These are phyloP conservation scores for Thalassiosira livingstoniorum DNA, from an alignment of 352 stramenopile genomes.

Conservation along the genomic window DNA sequence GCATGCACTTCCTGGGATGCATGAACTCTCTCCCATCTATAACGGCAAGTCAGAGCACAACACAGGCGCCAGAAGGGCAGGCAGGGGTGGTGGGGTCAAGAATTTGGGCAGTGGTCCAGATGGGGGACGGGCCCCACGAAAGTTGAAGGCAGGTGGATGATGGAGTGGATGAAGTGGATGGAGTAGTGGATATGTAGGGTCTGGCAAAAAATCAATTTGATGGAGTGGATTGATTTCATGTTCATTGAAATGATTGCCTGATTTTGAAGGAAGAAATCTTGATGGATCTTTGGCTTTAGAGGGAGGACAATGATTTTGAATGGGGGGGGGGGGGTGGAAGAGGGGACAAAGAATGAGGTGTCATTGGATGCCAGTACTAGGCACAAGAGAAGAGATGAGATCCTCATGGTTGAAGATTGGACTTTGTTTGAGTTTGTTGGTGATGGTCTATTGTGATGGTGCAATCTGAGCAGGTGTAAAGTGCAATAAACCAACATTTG, in stretches of 20 bases:
- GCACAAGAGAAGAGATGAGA: background rate
- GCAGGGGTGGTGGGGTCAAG: conserved; percentile 54
- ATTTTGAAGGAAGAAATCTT: background rate
- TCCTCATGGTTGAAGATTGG: conserved; percentile 14
- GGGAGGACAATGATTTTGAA: background rate
- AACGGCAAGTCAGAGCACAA: conserved; percentile 67
- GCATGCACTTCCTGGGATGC: conserved; percentile 80
- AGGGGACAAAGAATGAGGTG: background rate
- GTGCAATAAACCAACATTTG: too few species aligned
- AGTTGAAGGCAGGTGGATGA: conserved; percentile 60
- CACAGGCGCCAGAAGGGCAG: conserved; percentile 68
- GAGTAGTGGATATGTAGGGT: too few species aligned
- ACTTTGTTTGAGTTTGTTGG: too few species aligned
- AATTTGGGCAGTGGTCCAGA: conserved; percentile 66
- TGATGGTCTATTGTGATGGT: background rate
- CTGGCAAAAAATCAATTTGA: too few species aligned
- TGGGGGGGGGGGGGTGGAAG: background rate
- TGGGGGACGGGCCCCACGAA: conserved; percentile 79
- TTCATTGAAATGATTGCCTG: too few species aligned
- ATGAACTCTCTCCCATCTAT: conserved; percentile 69
- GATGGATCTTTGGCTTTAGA: background rate
- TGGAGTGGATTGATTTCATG: too few species aligned
- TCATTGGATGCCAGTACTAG: background rate
- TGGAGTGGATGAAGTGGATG: too few species aligned
- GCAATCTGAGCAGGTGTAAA: background rate